Conservation (phyloP, 805 yeast species). For the Kazachstania viticola region DNA sequence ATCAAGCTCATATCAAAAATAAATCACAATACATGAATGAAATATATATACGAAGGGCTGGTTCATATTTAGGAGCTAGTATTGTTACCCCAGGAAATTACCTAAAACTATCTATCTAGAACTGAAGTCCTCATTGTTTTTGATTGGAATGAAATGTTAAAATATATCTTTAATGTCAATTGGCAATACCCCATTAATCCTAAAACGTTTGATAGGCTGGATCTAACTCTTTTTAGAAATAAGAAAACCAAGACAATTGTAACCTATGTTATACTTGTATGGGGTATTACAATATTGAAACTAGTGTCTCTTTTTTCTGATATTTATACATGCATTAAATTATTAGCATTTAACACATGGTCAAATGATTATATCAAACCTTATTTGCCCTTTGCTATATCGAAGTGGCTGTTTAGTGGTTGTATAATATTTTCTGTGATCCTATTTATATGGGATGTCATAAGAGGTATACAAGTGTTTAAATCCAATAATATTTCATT, state of each 20-base stretch:
- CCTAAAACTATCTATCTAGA: too few species aligned
- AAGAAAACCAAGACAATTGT: constrained; percentile 12
- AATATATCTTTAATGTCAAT: background rate
- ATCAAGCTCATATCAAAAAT: too few species aligned
- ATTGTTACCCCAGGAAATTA: too few species aligned
- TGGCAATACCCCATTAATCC: constrained; percentile 6
- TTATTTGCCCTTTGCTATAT: constrained; percentile 37
- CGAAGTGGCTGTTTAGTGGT: constrained; percentile 65
- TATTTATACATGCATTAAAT: constrained; percentile 64
- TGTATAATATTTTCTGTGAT: constrained; percentile 66
- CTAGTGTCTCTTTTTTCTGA: constrained; percentile 53
- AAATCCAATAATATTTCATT: constrained; percentile 54
- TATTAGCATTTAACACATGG: constrained; percentile 66
- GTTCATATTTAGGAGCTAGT: too few species aligned
- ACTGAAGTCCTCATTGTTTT: too few species aligned
- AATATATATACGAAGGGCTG: too few species aligned
- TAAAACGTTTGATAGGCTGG: constrained; percentile 20
- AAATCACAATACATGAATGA: too few species aligned
- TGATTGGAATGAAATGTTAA: too few species aligned
- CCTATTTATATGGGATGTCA: constrained; percentile 43
- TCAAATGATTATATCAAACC: constrained; percentile 40
- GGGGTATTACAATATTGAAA: constrained; percentile 34
- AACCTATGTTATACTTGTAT: constrained; percentile 12
- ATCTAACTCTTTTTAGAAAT: constrained; percentile 15
- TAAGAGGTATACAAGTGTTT: constrained; percentile 47